Conservation (phyloP, 768 basidiomycete genomes). For the Boletellus sp. region DNA sequence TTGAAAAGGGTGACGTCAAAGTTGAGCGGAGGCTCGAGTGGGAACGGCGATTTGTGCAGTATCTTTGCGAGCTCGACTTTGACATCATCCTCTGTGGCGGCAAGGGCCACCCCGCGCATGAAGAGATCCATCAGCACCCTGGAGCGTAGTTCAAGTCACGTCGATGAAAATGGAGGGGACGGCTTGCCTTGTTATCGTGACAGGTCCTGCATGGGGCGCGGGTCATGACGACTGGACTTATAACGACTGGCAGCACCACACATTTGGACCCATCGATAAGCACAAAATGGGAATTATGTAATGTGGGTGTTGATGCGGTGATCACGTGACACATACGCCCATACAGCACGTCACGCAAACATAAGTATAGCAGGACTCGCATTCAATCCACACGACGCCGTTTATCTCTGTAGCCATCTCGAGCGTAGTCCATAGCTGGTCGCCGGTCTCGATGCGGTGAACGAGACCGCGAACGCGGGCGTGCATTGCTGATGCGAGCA, state of each 20-base stretch:
- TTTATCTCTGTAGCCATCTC: slow-evolving; percentile 44
- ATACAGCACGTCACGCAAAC: slow-evolving; percentile 4
- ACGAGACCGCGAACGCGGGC: slow-evolving; percentile 32
- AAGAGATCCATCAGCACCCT: slow-evolving; percentile 32
- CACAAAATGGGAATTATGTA: neutral
- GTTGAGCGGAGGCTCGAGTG: slow-evolving; percentile 24
- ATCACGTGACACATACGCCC: neutral
- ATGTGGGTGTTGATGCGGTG: slow-evolving; percentile 12
- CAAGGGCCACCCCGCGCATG: slow-evolving; percentile 29
- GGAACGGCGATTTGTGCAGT: slow-evolving; percentile 35
- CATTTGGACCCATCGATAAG: slow-evolving; percentile 18
- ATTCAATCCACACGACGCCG: slow-evolving; percentile 54
- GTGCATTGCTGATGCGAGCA: slow-evolving; percentile 18
- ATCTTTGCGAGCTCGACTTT: slow-evolving; percentile 31
- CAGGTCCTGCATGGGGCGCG: slow-evolving; percentile 2
- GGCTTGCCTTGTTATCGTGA: slow-evolving; percentile 20
- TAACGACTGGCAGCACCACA: slow-evolving; percentile 4
- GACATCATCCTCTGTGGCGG: slow-evolving; percentile 31
- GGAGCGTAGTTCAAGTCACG: neutral
- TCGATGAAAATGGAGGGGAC: neutral
- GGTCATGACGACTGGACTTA: slow-evolving; percentile 7
- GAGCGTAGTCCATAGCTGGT: slow-evolving; percentile 27
- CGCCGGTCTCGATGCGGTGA: slow-evolving; percentile 30
- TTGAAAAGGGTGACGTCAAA: slow-evolving; percentile 34
- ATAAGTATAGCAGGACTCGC: slow-evolving; percentile 15